phyloP scores from a whole-genome alignment of 148 eudicot species.

The Amaranthus palmeri region DNA sequence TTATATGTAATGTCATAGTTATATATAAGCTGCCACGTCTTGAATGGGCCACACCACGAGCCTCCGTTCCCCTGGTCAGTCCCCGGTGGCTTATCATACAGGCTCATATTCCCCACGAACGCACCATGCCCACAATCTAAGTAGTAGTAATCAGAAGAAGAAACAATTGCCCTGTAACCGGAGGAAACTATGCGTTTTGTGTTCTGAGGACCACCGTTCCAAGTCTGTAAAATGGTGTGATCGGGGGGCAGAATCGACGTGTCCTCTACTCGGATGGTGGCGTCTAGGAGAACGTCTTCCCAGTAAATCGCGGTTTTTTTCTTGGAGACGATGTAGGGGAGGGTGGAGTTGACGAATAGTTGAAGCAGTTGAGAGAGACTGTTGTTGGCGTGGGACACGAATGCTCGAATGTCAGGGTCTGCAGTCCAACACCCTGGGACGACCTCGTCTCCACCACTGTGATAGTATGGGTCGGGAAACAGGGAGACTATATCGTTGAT shows the following conservation, averaged over 20 bases:
- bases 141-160: constrained; percentile 75
- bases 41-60: constrained; percentile 93
- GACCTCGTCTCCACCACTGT: constrained; percentile 77
- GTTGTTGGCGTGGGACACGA: constrained; percentile 36
- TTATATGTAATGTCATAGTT: constrained; percentile 77
- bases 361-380: constrained; percentile 61
- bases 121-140: constrained; percentile 93
- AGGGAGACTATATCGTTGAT: constrained; percentile 49
- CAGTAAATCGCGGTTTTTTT: constrained; percentile 77
- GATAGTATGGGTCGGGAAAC: constrained; percentile 69
- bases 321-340: constrained; percentile 48
- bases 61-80: constrained; percentile 56
- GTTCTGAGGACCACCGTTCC: constrained; percentile 68
- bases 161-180: constrained; percentile 77
- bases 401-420: constrained; percentile 55
- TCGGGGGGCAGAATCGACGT: constrained; percentile 50
- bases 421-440: constrained; percentile 77
- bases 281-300: constrained; percentile 75
- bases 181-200: constrained; percentile 58
- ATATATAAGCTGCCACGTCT: constrained; percentile 86
- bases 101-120: constrained; percentile 66
- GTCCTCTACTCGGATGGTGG: constrained; percentile 34
- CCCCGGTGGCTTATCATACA: constrained; percentile 48
- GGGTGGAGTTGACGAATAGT: constrained; percentile 57
- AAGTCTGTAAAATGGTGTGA: constrained; percentile 65